Evolutionary conservation across 371 early-diverging fungal species (phyloP), one percentile per base, ranked within the genome.

Genomic region (Apophysomyces ossiformis): DNA sequence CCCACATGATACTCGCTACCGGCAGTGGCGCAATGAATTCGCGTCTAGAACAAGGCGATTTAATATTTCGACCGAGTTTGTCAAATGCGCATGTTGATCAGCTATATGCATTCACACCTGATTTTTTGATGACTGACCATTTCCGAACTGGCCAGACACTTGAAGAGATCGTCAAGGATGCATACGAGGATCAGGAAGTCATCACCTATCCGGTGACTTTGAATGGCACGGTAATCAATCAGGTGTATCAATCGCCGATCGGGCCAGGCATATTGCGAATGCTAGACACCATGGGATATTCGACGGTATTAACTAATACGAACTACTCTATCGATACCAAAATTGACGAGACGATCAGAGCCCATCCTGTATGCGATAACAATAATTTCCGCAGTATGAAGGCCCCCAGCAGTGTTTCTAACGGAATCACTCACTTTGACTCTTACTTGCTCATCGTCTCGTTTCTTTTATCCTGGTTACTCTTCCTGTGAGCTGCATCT

Each of bases 251-350:
- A 58, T 74, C 69, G 37, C 61, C 78, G 4, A 77, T 77, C 15
- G 78, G 78, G 7, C 78, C 78, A 16, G 78, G 75, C 43, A 64
- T 77, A 7, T 60, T 77, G 12, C 67, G 74, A n/a, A 71, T 77
- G 7, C 63, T 77, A 21, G 78, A 77, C 21, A 63, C 75, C 1
- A 70, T 77, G 56, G 78, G 78, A 0, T 77, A 77, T 44, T 72
- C 75, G 9, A 77, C 78, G 13, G 71, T 76, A 0, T 58, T 76
- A 35, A 70, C 74, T 37, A 63, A 76, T 37, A 65, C 70, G 32
- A 76, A 73, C 41, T 75, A 75, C 15, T 66, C 69, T 1, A 44
- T 63, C 0, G 39, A 41, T 12, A 44, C 63, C 13, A 65, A 2
- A 62, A n/a, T 13, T 67, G 68, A 37, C 57, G 65, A 21, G 21